These are phyloP conservation scores for Aciculosporium take DNA, from an alignment of 2,329 filamentous ascomycete genomes.

Conservation along the genomic window DNA sequence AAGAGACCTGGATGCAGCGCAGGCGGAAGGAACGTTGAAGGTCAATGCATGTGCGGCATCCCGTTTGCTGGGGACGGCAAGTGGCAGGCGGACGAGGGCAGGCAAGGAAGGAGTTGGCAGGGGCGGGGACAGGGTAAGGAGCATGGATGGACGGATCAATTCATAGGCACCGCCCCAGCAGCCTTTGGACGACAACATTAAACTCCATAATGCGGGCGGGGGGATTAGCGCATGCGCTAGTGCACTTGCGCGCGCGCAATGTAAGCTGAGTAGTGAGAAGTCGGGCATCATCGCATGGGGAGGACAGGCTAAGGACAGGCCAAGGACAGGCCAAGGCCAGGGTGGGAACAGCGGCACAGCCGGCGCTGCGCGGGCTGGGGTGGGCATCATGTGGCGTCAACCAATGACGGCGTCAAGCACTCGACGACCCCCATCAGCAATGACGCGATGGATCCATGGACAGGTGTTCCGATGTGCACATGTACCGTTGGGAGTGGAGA, in stretches of 20 bases:
- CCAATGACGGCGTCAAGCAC: too few species aligned
- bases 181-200: neutral
- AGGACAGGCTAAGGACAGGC: neutral
- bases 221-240: too few species aligned
- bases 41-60: too few species aligned
- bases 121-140: too few species aligned
- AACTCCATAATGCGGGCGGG: neutral
- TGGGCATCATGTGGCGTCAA: too few species aligned
- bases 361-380: neutral
- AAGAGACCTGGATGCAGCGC: neutral
- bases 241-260: too few species aligned
- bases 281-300: neutral
- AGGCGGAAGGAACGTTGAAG: too few species aligned
- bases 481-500: neutral
- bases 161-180: neutral
- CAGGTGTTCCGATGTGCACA: neutral
- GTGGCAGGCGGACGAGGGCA: neutral
- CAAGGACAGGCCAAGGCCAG: too few species aligned
- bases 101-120: too few species aligned
- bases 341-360: neutral
- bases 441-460: slow-evolving; percentile 1
- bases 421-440: neutral
- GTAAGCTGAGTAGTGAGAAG: neutral
- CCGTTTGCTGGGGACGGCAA: neutral
- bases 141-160: too few species aligned